Base-by-base conservation (phyloP, 2,329 filamentous ascomycete species). In the Alternaria ethzedia region DNA sequence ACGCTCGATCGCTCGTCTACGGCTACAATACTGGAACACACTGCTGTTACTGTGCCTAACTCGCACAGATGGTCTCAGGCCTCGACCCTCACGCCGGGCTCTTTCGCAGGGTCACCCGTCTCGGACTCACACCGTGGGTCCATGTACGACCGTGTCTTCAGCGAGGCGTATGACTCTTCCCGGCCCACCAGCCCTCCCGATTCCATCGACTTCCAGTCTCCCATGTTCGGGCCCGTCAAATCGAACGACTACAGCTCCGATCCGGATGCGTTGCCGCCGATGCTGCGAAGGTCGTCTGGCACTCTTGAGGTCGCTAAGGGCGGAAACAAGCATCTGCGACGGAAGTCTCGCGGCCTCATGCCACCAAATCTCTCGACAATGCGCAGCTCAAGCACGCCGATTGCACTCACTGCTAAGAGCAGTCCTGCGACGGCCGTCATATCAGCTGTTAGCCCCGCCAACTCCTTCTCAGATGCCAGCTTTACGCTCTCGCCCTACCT, bases 61-160 rank as follows among this genome's bases (percentile, higher is more conserved):
- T 56, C 70, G 17, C 74, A 80, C 51, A 86, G 89, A 56, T 94
- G 90, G 87, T 90, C 90, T 51, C 86, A 87, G 26, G 88, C 88
- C 0, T 89, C 91, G 10, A 88, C 83, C 7, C 79, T 91, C 61
- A 85, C 87, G 2, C 80, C 88, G 1, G 93, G 91, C 2, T 97
- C 94, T 0, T 86, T 91, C 2, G 90, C 94, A 2, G 94, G 90
- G 70, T 97, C 95, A 5, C 94, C 96, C 0, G 87, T 86, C 47
- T 96, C 93, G 2, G 89, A 88, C 28, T 89, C 89, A 3, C 79
- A 83, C 66, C 88, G 90, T 17, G 93, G 87, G 12, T 89, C 92
- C 0, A 83, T 97, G 50, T 97, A 97, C 72, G 95, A 97, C 77
- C 86, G 88, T 30, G 82, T 87, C 11, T 88, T 91, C 68, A 86